Conservation (phyloP, 2,329 filamentous ascomycete species). For the Bipolaris cookei region DNA sequence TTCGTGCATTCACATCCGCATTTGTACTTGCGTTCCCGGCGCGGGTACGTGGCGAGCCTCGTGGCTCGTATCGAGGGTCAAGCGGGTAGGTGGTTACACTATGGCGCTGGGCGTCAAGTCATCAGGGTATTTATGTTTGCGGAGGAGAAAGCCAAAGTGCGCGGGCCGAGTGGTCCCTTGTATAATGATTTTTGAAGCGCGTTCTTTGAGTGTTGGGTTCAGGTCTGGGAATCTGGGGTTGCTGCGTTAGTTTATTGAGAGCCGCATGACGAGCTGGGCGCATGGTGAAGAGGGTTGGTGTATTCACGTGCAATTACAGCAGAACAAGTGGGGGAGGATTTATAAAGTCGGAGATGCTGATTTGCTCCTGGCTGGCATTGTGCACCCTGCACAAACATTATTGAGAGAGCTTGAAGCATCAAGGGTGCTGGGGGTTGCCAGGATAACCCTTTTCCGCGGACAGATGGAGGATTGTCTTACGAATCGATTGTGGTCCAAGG, state of each 20-base stretch:
- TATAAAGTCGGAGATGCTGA: background rate
- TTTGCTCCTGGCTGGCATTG: background rate
- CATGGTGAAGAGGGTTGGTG: too few relatives aligned
- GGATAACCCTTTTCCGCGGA: background rate
- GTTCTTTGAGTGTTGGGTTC: too few relatives aligned
- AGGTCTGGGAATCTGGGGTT: too few relatives aligned
- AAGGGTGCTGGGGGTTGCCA: background rate
- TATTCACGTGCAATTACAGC: background rate
- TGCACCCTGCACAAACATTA: background rate
- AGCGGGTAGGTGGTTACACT: too few relatives aligned
- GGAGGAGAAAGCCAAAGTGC: too few relatives aligned
- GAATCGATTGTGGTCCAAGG: background rate
- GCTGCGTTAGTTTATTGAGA: too few relatives aligned
- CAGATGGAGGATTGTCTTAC: background rate
- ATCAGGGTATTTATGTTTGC: too few relatives aligned
- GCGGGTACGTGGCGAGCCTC: background rate
- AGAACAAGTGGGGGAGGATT: background rate
- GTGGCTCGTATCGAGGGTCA: background rate
- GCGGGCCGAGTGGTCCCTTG: too few relatives aligned
- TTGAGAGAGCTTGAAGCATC: background rate
- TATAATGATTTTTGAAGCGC: too few relatives aligned
- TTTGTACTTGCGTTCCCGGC: background rate
- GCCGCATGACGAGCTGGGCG: too few relatives aligned
- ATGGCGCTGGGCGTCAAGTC: too few relatives aligned
- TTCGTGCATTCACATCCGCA: background rate